A percentile compares a stretch with the other conserved stretches of the same genome.
phyloP scores from a whole-genome alignment of 75 land plant genomes.

The Cunninghamia lanceolata region DNA sequence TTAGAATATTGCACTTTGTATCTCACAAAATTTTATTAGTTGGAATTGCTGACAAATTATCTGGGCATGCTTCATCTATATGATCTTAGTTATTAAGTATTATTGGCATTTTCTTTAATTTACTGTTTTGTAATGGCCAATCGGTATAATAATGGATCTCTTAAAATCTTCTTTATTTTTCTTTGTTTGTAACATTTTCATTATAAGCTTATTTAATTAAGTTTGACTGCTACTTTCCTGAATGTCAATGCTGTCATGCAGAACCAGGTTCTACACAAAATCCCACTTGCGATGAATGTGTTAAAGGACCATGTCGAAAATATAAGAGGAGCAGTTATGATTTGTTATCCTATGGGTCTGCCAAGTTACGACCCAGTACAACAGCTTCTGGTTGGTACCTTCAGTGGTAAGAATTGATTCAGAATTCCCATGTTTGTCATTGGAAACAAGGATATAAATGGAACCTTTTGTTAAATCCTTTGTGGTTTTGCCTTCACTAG shows the following conservation, averaged over 20 bases:
- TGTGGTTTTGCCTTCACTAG: neutral
- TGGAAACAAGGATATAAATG: neutral
- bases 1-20: neutral
- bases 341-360: constrained; percentile 47
- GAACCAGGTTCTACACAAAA: constrained; percentile 34
- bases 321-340: constrained; percentile 44
- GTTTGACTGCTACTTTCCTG: neutral
- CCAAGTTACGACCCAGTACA: constrained; percentile 45
- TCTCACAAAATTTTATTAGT: neutral
- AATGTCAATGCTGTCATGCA: constrained; percentile 10
- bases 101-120: neutral
- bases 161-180: neutral
- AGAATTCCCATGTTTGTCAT: neutral
- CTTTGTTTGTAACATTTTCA: neutral
- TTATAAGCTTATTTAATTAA: neutral
- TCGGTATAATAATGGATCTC: neutral
- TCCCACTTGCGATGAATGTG: constrained; percentile 13
- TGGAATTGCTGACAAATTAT: neutral
- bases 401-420: constrained; percentile 15
- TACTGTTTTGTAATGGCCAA: neutral
- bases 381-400: constrained; percentile 33
- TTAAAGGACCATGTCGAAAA: constrained; percentile 34
- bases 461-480: neutral
- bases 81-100: neutral
- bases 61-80: neutral